These are phyloP conservation scores for Aurinia saxatilis DNA, from an alignment of 345 rosid genomes.

Conservation along the genomic window DNA sequence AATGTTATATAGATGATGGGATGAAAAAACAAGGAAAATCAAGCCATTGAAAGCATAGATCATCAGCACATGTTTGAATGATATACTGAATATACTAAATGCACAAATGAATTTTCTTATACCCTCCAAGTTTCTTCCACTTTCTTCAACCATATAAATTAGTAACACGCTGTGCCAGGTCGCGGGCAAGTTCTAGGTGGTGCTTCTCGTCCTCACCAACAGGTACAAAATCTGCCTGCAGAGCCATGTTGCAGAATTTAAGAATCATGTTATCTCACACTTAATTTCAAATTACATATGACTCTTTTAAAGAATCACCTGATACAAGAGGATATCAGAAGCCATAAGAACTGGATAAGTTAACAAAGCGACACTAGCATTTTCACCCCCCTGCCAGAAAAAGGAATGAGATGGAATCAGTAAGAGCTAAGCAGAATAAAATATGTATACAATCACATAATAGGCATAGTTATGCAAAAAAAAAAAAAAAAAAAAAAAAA, in stretches of 20 bases:
- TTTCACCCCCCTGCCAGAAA: constrained; percentile 55
- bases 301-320: constrained; percentile 48
- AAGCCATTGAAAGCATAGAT: no score
- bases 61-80: not conserved
- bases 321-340: no score
- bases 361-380: no score
- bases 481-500: no score
- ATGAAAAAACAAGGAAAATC: not conserved
- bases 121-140: constrained; percentile 99
- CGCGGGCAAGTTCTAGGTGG: constrained; percentile 85
- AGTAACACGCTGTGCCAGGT: constrained; percentile 77
- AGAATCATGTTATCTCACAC: constrained; percentile 28
- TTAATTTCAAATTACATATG: not conserved
- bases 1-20: not conserved
- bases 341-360: no score
- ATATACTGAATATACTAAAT: not conserved
- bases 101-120: constrained; percentile 11
- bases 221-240: constrained; percentile 90
- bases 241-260: constrained; percentile 37
- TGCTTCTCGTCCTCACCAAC: constrained; percentile 98
- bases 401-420: not conserved
- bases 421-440: not conserved
- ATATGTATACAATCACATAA: not conserved
- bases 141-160: constrained; percentile 83
- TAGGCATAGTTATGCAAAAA: not conserved